phyloP scores from a whole-genome alignment of 192 early-diverging fungal genomes.

The Backusella tarrabulga region DNA sequence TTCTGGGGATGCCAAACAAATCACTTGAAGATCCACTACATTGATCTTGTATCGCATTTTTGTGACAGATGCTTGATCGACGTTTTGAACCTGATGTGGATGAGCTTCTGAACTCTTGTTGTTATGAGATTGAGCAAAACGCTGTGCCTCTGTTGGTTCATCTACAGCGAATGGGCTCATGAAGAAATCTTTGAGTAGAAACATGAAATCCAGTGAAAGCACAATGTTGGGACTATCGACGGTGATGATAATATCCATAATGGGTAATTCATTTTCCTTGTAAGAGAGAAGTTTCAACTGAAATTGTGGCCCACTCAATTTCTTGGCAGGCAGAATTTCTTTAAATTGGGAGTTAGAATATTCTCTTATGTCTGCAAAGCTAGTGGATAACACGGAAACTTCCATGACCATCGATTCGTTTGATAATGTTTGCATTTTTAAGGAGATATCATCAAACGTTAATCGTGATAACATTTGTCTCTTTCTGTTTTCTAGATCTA shows the following conservation, averaged over 20 bases:
- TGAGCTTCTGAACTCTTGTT: background rate
- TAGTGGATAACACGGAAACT: conserved; percentile 54
- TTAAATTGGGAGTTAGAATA: conserved; percentile 61
- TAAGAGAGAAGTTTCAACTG: conserved; percentile 29
- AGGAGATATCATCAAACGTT: conserved; percentile 11
- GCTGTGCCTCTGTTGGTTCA: conserved; percentile 25
- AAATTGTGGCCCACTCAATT: conserved; percentile 50
- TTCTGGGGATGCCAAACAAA: conserved; percentile 65
- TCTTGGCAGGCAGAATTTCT: conserved; percentile 59
- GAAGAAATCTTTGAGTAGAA: conserved; percentile 68
- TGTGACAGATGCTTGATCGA: background rate
- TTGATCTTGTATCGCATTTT: conserved; percentile 50
- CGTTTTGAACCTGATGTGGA: background rate
- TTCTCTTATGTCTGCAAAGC: conserved; percentile 65
- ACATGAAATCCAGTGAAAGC: conserved; percentile 73
- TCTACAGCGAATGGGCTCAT: conserved; percentile 46
- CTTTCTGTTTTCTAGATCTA: background rate
- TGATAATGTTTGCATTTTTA: conserved; percentile 50
- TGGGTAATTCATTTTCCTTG: conserved; percentile 31
- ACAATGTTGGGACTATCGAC: conserved; percentile 69
- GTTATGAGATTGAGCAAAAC: conserved; percentile 22
- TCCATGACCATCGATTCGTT: conserved; percentile 60
- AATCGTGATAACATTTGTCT: conserved; percentile 18
- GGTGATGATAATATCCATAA: conserved; percentile 55
- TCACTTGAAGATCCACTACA: conserved; percentile 71